Evolutionary conservation across 345 rosid genomes (phyloP).

Genomic region (Gossypium turneri): DNA sequence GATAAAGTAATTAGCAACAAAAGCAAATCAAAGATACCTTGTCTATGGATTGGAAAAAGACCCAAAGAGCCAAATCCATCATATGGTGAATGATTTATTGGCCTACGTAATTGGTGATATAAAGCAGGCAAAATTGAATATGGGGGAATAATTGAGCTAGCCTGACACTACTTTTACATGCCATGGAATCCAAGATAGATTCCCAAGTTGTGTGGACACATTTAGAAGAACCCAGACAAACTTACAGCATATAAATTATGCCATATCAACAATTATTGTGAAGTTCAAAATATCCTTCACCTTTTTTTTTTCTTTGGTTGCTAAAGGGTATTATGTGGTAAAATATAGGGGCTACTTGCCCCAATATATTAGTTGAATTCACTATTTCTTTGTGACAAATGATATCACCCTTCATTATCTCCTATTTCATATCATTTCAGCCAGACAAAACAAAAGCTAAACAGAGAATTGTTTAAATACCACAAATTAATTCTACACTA

Average conservation of each 20-base stretch:
- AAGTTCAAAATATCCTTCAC: neutral
- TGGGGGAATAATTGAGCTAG: conserved; percentile 6
- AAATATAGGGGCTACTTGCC: conserved; percentile 16
- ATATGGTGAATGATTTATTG: conserved; percentile 1
- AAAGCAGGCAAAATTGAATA: neutral
- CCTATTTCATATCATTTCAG: neutral
- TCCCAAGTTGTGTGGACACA: conserved; percentile 22
- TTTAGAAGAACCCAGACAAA: conserved; percentile 10
- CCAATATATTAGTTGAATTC: conserved; percentile 9
- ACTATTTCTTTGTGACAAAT: conserved; percentile 23
- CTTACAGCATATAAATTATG: too few species aligned
- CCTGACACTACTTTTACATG: neutral
- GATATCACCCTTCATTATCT: conserved; percentile 41
- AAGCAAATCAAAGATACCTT: too few species aligned
- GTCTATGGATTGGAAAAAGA: neutral
- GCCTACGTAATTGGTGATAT: too few species aligned
- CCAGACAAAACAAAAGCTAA: neutral
- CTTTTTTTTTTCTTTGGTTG: neutral
- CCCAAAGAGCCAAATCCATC: neutral
- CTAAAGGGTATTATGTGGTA: conserved; percentile 15
- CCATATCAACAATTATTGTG: too few species aligned
- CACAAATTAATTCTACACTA: too few species aligned
- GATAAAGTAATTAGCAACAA: too few species aligned
- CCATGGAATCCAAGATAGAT: conserved; percentile 23
- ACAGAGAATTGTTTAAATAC: neutral